These are phyloP conservation scores for Euptelea pleiosperma DNA, from an alignment of 164 flowering plant species.

Conservation along the genomic window DNA sequence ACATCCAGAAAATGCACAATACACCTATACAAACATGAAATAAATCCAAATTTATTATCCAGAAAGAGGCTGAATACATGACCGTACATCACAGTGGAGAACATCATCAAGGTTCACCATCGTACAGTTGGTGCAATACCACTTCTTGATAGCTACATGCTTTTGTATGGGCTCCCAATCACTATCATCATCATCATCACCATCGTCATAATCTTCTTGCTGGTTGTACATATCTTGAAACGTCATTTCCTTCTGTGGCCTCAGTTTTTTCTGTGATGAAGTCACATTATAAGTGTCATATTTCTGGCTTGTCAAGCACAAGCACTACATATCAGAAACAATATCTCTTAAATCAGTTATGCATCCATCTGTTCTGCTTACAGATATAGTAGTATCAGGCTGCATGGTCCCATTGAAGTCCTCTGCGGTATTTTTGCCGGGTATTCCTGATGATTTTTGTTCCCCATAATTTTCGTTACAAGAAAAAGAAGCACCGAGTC, in stretches of 20 bases:
- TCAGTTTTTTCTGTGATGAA: slow-evolving; percentile 26
- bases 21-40: neutral
- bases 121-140: slow-evolving; percentile 93
- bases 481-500: slow-evolving; percentile 8
- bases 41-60: neutral
- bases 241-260: slow-evolving; percentile 45
- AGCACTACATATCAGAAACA: neutral
- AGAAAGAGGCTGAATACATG: slow-evolving; percentile 1
- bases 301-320: neutral
- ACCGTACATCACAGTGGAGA: slow-evolving; percentile 71
- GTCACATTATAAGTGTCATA: neutral
- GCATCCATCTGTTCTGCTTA: slow-evolving; percentile 18
- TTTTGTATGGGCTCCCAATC: slow-evolving; percentile 80
- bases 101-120: slow-evolving; percentile 65
- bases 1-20: neutral
- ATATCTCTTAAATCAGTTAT: neutral
- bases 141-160: slow-evolving; percentile 39
- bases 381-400: slow-evolving; percentile 21
- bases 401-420: slow-evolving; percentile 11
- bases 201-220: slow-evolving; percentile 38
- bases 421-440: slow-evolving; percentile 11
- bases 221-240: slow-evolving; percentile 57
- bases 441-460: slow-evolving; percentile 6
- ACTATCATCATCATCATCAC: slow-evolving; percentile 74
- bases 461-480: slow-evolving; percentile 16